Conservation (phyloP, 2,329 filamentous ascomycete species). For the Talaromyces atroroseus region DNA sequence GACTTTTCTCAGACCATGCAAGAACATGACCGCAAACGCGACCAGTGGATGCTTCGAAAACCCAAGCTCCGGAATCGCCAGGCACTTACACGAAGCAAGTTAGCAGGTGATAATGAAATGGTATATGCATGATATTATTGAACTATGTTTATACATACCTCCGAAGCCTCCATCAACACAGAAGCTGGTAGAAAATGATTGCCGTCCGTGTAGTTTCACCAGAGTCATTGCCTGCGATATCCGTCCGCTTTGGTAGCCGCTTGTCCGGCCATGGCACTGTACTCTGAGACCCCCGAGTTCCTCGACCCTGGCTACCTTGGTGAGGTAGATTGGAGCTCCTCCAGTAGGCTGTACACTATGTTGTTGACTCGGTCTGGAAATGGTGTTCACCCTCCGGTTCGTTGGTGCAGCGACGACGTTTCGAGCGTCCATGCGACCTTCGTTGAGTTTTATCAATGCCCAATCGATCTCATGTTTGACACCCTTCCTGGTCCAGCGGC, state of each 20-base stretch:
- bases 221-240: constrained; percentile 74
- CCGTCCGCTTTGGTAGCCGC: constrained; percentile 70
- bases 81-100: constrained; percentile 52
- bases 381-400: background rate
- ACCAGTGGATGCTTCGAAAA: constrained; percentile 73
- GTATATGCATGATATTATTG: background rate
- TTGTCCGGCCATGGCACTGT: constrained; percentile 83
- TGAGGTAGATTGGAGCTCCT: constrained; percentile 43
- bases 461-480: constrained; percentile 90
- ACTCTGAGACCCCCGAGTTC: constrained; percentile 69
- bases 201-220: constrained; percentile 80
- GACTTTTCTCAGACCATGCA: constrained; percentile 75
- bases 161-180: constrained; percentile 57
- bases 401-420: constrained; percentile 55
- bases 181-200: constrained; percentile 70
- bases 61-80: constrained; percentile 89
- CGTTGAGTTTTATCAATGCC: constrained; percentile 78
- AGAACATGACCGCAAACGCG: constrained; percentile 84
- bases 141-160: constrained; percentile 29
- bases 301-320: constrained; percentile 51
- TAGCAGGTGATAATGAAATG: constrained; percentile 1
- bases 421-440: constrained; percentile 62
- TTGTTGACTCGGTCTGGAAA: constrained; percentile 38
- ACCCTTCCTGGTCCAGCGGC: constrained; percentile 64
- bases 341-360: constrained; percentile 42